phyloP scores from a whole-genome alignment of 495 filamentous ascomycete genomes.

The Talaromyces proteolyticus region DNA sequence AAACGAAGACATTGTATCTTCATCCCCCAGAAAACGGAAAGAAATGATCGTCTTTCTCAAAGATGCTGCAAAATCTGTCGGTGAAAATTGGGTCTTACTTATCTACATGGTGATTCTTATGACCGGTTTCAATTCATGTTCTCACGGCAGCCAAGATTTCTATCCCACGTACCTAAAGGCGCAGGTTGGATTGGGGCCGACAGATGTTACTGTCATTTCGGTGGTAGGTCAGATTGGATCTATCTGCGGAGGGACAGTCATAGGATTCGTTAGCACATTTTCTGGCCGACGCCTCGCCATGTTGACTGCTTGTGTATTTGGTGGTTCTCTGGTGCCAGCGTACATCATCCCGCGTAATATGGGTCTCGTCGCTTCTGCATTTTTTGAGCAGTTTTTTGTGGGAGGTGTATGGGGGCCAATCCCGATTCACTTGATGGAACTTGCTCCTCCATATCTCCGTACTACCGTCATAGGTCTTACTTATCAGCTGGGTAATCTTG shows the following conservation, averaged over 20 bases:
- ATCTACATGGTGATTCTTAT: slow-evolving; percentile 36
- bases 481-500: slow-evolving; percentile 31
- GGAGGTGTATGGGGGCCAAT: slow-evolving; percentile 26
- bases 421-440: slow-evolving; percentile 25
- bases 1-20: slow-evolving; percentile 14
- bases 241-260: slow-evolving; percentile 19
- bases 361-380: slow-evolving; percentile 19
- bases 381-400: slow-evolving; percentile 32
- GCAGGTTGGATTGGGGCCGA: slow-evolving; percentile 21
- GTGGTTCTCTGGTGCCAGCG: slow-evolving; percentile 23
- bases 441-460: slow-evolving; percentile 22
- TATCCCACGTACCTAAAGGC: slow-evolving; percentile 35
- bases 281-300: slow-evolving; percentile 28
- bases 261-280: slow-evolving; percentile 29
- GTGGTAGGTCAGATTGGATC: slow-evolving; percentile 21
- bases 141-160: slow-evolving; percentile 40
- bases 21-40: neutral
- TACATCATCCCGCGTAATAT: slow-evolving; percentile 21
- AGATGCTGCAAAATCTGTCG: slow-evolving; percentile 18
- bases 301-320: slow-evolving; percentile 22
- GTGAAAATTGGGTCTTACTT: slow-evolving; percentile 31
- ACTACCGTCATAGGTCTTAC: slow-evolving; percentile 22
- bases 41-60: slow-evolving; percentile 13
- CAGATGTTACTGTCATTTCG: slow-evolving; percentile 27
- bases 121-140: slow-evolving; percentile 34